Percentiles rank a stretch among this genome's conserved stretches.
Evolutionary conservation across 495 filamentous ascomycete species (phyloP).

Genomic region (Aspergillus ostianus): DNA sequence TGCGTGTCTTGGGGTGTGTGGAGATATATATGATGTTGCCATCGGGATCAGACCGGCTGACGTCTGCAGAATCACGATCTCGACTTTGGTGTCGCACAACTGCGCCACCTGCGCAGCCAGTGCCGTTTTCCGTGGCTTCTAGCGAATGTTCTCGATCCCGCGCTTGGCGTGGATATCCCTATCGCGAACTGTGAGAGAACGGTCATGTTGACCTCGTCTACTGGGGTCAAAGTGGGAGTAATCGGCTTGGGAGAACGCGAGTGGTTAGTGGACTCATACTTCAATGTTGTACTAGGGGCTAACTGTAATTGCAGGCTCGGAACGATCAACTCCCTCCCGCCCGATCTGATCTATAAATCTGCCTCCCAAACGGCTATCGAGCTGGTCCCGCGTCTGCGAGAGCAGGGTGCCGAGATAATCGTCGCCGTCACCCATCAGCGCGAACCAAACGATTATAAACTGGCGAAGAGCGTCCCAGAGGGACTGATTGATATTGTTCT

Average conservation of each 20-base stretch:
- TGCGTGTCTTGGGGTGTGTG: constrained; percentile 70
- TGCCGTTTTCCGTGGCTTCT: constrained; percentile 88
- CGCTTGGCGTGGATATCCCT: constrained; percentile 63
- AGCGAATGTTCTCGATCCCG: constrained; percentile 80
- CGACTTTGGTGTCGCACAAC: constrained; percentile 85
- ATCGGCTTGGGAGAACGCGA: constrained; percentile 79
- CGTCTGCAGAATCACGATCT: constrained; percentile 76
- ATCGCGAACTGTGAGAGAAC: constrained; percentile 69
- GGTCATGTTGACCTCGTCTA: constrained; percentile 70
- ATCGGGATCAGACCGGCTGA: constrained; percentile 10
- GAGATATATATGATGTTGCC: background rate
- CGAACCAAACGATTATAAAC: constrained; percentile 80
- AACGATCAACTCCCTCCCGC: constrained; percentile 82
- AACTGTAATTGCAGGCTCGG: constrained; percentile 58
- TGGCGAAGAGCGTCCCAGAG: constrained; percentile 63
- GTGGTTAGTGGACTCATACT: constrained; percentile 40
- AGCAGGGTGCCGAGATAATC: constrained; percentile 76
- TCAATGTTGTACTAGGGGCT: background rate
- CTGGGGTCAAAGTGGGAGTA: constrained; percentile 81
- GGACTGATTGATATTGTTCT: constrained; percentile 80
- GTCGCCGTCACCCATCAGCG: constrained; percentile 81
- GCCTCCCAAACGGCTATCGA: constrained; percentile 67
- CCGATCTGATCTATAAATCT: constrained; percentile 76
- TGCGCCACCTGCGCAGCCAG: constrained; percentile 65
- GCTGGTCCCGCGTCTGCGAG: constrained; percentile 65